Percentiles rank a stretch among this genome's conserved stretches.
These are phyloP conservation scores for Hygrophorus pudorinus DNA, from an alignment of 768 basidiomycete species.

Conservation along the genomic window DNA sequence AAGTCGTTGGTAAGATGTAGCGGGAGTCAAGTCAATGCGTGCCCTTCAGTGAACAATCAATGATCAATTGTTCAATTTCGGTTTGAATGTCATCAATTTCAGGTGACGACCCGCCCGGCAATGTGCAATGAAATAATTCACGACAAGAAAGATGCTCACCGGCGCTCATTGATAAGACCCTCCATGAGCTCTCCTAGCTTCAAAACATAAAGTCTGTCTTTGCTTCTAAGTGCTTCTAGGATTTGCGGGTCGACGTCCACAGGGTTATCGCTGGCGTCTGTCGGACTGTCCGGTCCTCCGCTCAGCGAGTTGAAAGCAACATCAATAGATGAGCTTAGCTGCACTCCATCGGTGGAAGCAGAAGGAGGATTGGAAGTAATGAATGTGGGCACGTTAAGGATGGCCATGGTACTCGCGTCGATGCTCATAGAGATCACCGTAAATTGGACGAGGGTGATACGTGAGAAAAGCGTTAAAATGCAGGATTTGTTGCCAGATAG, in stretches of 20 bases:
- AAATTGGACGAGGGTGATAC: too few relatives aligned
- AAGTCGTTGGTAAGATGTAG: slow-evolving; percentile 76
- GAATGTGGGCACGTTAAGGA: too few relatives aligned
- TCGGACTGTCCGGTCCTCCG: slow-evolving; percentile 14
- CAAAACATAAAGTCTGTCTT: slow-evolving; percentile 80
- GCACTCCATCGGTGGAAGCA: too few relatives aligned
- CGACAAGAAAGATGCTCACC: slow-evolving; percentile 32
- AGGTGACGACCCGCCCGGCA: too few relatives aligned
- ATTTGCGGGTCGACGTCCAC: slow-evolving; percentile 71
- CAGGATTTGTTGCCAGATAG: too few relatives aligned
- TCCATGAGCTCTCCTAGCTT: slow-evolving; percentile 88
- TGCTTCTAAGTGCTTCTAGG: slow-evolving; percentile 77
- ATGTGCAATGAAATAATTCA: slow-evolving; percentile 7
- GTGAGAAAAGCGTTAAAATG: too few relatives aligned
- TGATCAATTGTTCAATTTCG: slow-evolving; percentile 13
- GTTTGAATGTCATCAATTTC: not conserved
- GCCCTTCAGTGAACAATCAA: slow-evolving; percentile 28
- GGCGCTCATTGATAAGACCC: slow-evolving; percentile 62
- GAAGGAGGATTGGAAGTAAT: too few relatives aligned
- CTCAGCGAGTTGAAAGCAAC: slow-evolving; percentile 11
- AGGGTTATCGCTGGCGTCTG: slow-evolving; percentile 11
- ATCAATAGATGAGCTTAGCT: too few relatives aligned
- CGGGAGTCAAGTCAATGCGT: slow-evolving; percentile 56
- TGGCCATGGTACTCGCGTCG: too few relatives aligned
- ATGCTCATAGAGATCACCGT: too few relatives aligned